These are phyloP conservation scores for Lineolata rhizophorae DNA, from an alignment of 495 filamentous ascomycete genomes.

Conservation along the genomic window DNA sequence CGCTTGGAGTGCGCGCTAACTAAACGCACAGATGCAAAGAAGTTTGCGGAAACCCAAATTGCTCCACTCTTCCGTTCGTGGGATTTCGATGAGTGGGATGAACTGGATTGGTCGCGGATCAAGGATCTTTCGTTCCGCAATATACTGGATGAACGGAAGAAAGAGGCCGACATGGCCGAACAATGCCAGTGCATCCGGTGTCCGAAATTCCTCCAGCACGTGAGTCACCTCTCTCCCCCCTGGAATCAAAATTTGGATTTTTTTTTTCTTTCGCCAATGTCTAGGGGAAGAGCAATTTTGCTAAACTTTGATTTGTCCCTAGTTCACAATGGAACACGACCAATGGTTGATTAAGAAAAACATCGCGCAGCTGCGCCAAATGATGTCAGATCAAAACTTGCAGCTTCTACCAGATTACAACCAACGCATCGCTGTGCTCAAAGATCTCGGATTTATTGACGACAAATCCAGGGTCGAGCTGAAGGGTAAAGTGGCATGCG, in stretches of 20 bases:
- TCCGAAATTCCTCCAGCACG: constrained; percentile 60
- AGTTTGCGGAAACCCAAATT: constrained; percentile 37
- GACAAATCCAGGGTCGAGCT: constrained; percentile 62
- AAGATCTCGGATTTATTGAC: constrained; percentile 80
- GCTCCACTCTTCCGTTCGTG: constrained; percentile 41
- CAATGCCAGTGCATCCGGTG: constrained; percentile 40
- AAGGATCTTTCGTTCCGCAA: constrained; percentile 59
- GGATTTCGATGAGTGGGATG: constrained; percentile 55
- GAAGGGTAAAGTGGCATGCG: constrained; percentile 95
- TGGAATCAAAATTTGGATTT: too few species aligned
- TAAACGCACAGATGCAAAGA: constrained; percentile 16
- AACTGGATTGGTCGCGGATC: constrained; percentile 61
- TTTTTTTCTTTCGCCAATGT: too few species aligned
- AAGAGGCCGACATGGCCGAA: constrained; percentile 34
- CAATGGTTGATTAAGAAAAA: constrained; percentile 87
- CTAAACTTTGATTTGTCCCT: too few species aligned
- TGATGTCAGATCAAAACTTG: constrained; percentile 90
- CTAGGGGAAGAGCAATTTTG: too few species aligned
- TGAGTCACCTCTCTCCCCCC: too few species aligned
- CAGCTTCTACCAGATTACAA: constrained; percentile 96
- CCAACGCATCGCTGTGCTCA: constrained; percentile 76
- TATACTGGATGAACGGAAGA: constrained; percentile 41
- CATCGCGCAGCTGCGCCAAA: constrained; percentile 58
- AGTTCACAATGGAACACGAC: constrained; percentile 84
- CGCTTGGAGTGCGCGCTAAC: constrained; percentile 6